A percentile compares a stretch with the other conserved stretches of the same genome.
These are phyloP conservation scores for Rhodotorula sp. DNA, from an alignment of 1,284 basidiomycete genomes.

Conservation along the genomic window DNA sequence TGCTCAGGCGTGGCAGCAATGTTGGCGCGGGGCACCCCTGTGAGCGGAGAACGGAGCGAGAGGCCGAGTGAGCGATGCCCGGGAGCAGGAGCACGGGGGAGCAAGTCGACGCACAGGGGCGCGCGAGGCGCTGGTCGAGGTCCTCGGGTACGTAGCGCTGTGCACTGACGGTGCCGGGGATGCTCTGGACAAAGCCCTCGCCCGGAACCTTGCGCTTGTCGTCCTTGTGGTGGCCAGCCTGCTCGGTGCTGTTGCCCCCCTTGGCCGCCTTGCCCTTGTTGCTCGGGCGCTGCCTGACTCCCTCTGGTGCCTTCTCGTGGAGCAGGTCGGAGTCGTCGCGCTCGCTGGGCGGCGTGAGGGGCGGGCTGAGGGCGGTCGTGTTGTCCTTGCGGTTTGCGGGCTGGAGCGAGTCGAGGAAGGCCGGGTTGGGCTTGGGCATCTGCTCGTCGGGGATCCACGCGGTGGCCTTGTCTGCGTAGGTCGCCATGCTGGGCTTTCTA, in stretches of 20 bases:
- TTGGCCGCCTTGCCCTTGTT: background rate
- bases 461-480: slow-evolving; percentile 21
- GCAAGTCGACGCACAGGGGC: slow-evolving; percentile 16
- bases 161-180: slow-evolving; percentile 18
- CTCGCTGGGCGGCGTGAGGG: slow-evolving; percentile 21
- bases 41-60: background rate
- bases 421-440: slow-evolving; percentile 11
- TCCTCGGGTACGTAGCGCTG: slow-evolving; percentile 17
- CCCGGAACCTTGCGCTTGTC: slow-evolving; percentile 13
- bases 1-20: slow-evolving; percentile 31
- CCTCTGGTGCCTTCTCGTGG: background rate
- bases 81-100: background rate
- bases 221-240: no score
- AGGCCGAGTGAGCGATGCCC: no score
- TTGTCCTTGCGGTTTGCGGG: background rate
- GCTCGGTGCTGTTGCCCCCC: no score
- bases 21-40: slow-evolving; percentile 30
- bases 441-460: slow-evolving; percentile 16
- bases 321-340: no score
- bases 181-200: slow-evolving; percentile 21
- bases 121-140: slow-evolving; percentile 23
- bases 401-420: slow-evolving; percentile 3
- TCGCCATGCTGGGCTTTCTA: background rate
- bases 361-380: slow-evolving; percentile 12
- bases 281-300: background rate